Base-by-base conservation (phyloP, 1,284 basidiomycete species). In the Sphaerobolus stellatus region DNA sequence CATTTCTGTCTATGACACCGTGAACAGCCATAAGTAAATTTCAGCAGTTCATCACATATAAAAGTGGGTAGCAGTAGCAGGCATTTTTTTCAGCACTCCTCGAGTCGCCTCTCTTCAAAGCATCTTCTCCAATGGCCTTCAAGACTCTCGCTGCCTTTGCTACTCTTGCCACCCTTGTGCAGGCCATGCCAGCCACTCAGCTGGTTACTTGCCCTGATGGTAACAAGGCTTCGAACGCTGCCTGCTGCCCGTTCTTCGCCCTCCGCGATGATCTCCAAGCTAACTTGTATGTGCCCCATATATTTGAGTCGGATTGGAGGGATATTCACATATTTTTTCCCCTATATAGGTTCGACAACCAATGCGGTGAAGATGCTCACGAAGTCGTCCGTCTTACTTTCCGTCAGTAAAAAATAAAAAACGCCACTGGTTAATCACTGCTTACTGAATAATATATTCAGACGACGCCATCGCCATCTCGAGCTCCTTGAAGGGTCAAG, bases 241-340 rank as follows among this genome's bases (percentile, higher is more conserved):
- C 41, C 20, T 63, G 62, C 48, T 62, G 61, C 46, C 57, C 38
- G 14, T 59, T 64, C 46, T 61, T 59, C 56, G 49, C 59, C 13
- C 49, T 62, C 40, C 38, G 61, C 13, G 61, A 62, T 18, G 56
- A 60, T 49, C 43, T 64, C 28, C 58, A 62, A 48, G 29, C 48
- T 14, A 61, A 57, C 24, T 45, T 61, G 27, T 63, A 43, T 4
- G n/a, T n/a, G 4, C 13, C 11, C 11, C 18, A 13, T 43, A 20
- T 22, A 24, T 43, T 4, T 4, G 22, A 4, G 11, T 22, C 22
- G 22, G 7, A 22, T 3, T 38, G 13, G 13, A 14, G 4, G 22
- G 28, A 14, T 43, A 14, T 11, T 27, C 11, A 14, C 4, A 27
- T 6, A 8, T 43, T 41, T 41, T 41, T 18, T 11, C 33, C 18